phyloP scores from a whole-genome alignment of 2,329 filamentous ascomycete species.

The Rosellinia necatrix region DNA sequence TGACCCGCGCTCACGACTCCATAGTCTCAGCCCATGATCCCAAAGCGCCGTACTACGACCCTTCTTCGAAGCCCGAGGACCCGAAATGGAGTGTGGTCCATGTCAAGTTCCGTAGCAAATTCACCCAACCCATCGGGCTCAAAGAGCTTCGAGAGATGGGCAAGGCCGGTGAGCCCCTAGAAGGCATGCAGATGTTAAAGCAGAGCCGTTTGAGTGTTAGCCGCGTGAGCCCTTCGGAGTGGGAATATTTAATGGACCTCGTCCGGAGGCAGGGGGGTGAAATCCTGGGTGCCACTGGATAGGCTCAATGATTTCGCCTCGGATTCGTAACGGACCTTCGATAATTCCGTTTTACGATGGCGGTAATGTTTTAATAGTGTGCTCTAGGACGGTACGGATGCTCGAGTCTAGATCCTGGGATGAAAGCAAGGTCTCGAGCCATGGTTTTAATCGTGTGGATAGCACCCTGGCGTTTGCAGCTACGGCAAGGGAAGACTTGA shows the following conservation, averaged over 20 bases:
- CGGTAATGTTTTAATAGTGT: constrained; percentile 46
- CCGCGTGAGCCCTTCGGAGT: constrained; percentile 67
- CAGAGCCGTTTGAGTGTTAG: constrained; percentile 83
- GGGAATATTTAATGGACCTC: constrained; percentile 63
- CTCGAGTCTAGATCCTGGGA: constrained; percentile 58
- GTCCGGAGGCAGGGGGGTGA: constrained; percentile 47
- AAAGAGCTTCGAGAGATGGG: constrained; percentile 71
- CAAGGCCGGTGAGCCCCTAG: constrained; percentile 59
- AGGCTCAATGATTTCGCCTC: background rate
- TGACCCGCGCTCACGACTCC: constrained; percentile 35
- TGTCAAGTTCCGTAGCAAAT: constrained; percentile 85
- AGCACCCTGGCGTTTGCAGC: constrained; percentile 53
- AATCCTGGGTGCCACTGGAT: constrained; percentile 7
- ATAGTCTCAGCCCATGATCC: constrained; percentile 72
- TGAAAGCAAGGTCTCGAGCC: constrained; percentile 59
- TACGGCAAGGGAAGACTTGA: constrained; percentile 57
- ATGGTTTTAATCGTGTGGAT: constrained; percentile 53
- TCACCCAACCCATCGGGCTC: constrained; percentile 71
- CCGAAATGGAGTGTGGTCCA: constrained; percentile 90
- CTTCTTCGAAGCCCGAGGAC: constrained; percentile 69
- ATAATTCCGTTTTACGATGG: constrained; percentile 7
- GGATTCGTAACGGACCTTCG: background rate
- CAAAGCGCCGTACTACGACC: constrained; percentile 80
- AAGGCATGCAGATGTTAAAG: constrained; percentile 81
- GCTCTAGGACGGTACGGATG: constrained; percentile 59